Conservation (phyloP, 148 eudicot genomes). For the Rheum nobile region DNA sequence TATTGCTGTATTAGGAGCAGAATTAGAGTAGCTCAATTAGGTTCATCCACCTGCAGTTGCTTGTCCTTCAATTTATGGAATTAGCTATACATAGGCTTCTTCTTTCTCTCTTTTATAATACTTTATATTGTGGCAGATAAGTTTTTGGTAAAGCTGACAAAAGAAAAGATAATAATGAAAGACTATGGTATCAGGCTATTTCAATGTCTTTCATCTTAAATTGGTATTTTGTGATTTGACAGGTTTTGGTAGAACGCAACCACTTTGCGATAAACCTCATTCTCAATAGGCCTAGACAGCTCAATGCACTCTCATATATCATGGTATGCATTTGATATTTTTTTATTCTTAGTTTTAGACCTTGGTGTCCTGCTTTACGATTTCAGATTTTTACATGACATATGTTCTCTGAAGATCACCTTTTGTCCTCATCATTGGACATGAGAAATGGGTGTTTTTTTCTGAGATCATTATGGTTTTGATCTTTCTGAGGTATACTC, state of each 20-base stretch:
- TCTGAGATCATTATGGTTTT: neutral
- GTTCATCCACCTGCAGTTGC: neutral
- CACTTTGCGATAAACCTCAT: slow-evolving; percentile 28
- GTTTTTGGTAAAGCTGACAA: neutral
- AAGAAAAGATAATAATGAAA: neutral
- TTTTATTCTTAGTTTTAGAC: neutral
- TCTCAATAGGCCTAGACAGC: slow-evolving; percentile 80
- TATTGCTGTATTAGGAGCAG: neutral
- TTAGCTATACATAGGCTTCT: neutral
- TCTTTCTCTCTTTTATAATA: neutral
- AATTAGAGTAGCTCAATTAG: neutral
- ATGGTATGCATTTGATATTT: slow-evolving; percentile 44
- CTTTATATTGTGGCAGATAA: neutral
- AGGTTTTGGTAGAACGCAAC: slow-evolving; percentile 63
- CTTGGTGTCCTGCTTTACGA: neutral
- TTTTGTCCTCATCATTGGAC: neutral
- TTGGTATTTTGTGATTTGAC: slow-evolving; percentile 10
- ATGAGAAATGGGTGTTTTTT: neutral
- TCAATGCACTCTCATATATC: slow-evolving; percentile 64
- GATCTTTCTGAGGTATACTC: neutral
- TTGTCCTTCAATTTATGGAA: neutral
- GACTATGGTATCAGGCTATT: neutral
- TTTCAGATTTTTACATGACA: neutral
- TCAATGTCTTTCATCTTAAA: neutral
- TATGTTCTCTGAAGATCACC: neutral